phyloP scores from a whole-genome alignment of 2,329 filamentous ascomycete species.

The Berkeleyomyces rouxiae region DNA sequence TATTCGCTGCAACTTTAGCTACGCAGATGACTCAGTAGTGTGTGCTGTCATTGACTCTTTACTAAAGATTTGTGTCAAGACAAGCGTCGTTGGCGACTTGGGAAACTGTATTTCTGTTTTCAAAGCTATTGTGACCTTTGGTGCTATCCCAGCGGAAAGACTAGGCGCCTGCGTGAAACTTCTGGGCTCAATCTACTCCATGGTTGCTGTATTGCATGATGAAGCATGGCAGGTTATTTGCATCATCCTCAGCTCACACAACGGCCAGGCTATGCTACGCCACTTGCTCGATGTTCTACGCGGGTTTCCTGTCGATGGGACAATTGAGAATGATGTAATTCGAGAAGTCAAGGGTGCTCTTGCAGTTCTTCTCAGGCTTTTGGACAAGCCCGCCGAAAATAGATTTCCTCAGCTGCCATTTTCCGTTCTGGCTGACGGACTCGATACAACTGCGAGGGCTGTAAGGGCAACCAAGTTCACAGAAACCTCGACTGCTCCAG shows the following conservation, averaged over 20 bases:
- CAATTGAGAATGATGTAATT: constrained; percentile 33
- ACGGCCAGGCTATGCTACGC: constrained; percentile 51
- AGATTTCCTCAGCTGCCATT: constrained; percentile 44
- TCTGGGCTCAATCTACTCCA: constrained; percentile 53
- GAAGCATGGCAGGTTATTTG: constrained; percentile 53
- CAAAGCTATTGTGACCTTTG: constrained; percentile 55
- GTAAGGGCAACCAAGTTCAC: constrained; percentile 9
- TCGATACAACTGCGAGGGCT: constrained; percentile 23
- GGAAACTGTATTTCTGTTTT: constrained; percentile 50
- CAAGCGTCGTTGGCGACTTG: constrained; percentile 47
- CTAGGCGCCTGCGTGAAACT: constrained; percentile 52
- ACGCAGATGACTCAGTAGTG: constrained; percentile 45
- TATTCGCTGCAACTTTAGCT: constrained; percentile 60
- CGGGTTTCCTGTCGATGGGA: constrained; percentile 28
- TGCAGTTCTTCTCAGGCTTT: constrained; percentile 47
- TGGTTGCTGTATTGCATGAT: constrained; percentile 43
- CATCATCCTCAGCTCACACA: constrained; percentile 57
- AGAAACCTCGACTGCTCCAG: constrained; percentile 19
- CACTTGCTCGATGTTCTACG: constrained; percentile 47
- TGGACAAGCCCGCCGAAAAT: constrained; percentile 34
- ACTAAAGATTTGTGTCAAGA: constrained; percentile 51
- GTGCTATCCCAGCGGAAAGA: constrained; percentile 45
- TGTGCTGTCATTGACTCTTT: constrained; percentile 44
- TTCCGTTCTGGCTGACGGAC: constrained; percentile 39
- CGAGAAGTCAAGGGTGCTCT: constrained; percentile 46